Conservation (phyloP, 2,329 filamentous ascomycete species). For the Beauveria medogensis region DNA sequence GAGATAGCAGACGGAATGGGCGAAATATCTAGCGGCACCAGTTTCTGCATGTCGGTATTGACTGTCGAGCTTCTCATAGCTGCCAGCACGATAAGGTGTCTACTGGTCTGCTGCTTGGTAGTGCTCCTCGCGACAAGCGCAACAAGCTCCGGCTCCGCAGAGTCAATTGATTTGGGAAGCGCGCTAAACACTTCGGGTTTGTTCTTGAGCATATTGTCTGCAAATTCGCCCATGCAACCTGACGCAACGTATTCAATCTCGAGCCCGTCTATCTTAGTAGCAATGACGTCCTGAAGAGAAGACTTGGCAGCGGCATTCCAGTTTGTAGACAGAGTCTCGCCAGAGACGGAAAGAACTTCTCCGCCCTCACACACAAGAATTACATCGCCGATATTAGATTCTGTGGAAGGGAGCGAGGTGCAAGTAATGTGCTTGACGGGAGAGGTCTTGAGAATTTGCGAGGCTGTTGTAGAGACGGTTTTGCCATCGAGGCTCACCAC, state of each 20-base stretch:
- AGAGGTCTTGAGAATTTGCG: slow-evolving; percentile 33
- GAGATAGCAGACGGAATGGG: slow-evolving; percentile 24
- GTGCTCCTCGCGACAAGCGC: slow-evolving; percentile 39
- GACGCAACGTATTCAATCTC: slow-evolving; percentile 43
- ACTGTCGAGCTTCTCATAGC: slow-evolving; percentile 20
- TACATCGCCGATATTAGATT: slow-evolving; percentile 29
- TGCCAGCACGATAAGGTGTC: slow-evolving; percentile 27
- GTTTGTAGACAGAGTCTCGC: slow-evolving; percentile 34
- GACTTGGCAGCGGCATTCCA: slow-evolving; percentile 29
- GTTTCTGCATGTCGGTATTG: slow-evolving; percentile 23
- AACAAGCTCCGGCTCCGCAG: slow-evolving; percentile 41
- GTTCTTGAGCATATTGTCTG: slow-evolving; percentile 47
- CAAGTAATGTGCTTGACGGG: slow-evolving; percentile 28
- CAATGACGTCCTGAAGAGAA: slow-evolving; percentile 27
- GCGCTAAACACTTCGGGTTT: slow-evolving; percentile 43
- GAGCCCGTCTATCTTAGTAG: slow-evolving; percentile 27
- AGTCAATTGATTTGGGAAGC: slow-evolving; percentile 39
- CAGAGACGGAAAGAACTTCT: slow-evolving; percentile 51
- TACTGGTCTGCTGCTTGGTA: slow-evolving; percentile 21
- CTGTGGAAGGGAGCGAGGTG: slow-evolving; percentile 20
- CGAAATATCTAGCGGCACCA: slow-evolving; percentile 33
- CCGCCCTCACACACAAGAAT: slow-evolving; percentile 54
- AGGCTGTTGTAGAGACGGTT: slow-evolving; percentile 42
- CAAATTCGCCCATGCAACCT: slow-evolving; percentile 38
- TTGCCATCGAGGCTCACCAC: slow-evolving; percentile 42